phyloP scores from a whole-genome alignment of 768 basidiomycete genomes.

The Auricularia sp. region DNA sequence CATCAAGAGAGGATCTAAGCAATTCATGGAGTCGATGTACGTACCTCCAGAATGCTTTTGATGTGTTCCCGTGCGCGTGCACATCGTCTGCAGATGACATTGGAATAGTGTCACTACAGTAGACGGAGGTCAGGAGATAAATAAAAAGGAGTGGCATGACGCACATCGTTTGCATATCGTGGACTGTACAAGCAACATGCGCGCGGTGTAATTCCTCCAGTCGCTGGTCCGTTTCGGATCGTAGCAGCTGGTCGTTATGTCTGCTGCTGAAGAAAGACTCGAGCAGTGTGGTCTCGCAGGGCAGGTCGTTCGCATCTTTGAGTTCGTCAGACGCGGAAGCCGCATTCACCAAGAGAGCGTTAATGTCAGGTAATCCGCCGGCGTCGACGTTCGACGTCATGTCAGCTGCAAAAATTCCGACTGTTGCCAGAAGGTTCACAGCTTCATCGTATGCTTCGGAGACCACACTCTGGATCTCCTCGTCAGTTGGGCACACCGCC shows the following conservation, averaged over 20 bases:
- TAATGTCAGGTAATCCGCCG: neutral
- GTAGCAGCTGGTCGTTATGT: neutral
- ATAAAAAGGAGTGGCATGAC: too few relatives aligned
- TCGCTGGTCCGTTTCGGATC: neutral
- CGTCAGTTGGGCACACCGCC: neutral
- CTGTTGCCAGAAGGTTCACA: conserved; percentile 8
- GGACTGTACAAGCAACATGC: neutral
- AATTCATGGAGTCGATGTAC: too few relatives aligned
- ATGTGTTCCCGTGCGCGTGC: neutral
- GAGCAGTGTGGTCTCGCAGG: neutral
- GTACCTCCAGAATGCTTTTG: neutral
- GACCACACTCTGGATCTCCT: conserved; percentile 11
- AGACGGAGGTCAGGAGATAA: too few relatives aligned
- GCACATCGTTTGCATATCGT: neutral
- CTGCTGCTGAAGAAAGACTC: neutral
- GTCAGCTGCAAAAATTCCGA: conserved; percentile 8
- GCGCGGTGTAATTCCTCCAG: neutral
- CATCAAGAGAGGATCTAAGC: too few relatives aligned
- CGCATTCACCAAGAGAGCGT: neutral
- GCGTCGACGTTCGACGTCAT: neutral
- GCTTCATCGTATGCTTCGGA: conserved; percentile 11
- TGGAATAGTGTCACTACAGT: too few relatives aligned
- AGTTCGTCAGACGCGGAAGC: neutral
- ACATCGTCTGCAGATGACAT: too few relatives aligned
- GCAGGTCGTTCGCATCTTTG: neutral